Conservation (phyloP, 2,329 filamentous ascomycete species). For the Paracamarosporium sp. region DNA sequence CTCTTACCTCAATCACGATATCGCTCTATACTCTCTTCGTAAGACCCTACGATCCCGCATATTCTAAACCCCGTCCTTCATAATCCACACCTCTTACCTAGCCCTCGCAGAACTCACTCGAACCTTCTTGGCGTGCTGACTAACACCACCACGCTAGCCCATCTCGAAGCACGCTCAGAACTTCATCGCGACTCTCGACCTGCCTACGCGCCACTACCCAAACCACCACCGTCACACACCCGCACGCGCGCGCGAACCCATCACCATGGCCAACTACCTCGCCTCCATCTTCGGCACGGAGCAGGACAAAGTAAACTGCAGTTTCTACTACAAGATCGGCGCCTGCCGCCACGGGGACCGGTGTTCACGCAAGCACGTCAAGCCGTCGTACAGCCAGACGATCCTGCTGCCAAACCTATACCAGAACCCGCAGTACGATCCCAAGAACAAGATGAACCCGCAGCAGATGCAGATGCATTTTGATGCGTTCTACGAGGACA, state of each 20-base stretch:
- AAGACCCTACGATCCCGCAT: too few species aligned
- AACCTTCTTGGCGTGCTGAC: conserved; percentile 8
- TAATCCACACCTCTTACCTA: too few species aligned
- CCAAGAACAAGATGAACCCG: conserved; percentile 95
- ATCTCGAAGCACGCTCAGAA: not conserved
- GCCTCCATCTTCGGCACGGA: conserved; percentile 99
- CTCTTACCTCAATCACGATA: not conserved
- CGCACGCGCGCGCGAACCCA: not conserved
- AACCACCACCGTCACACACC: not conserved
- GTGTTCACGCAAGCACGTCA: conserved; percentile 98
- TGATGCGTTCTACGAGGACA: conserved; percentile 99
- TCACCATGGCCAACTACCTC: conserved; percentile 91
- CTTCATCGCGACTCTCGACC: conserved; percentile 1
- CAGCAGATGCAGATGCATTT: conserved; percentile 99
- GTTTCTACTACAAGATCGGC: conserved; percentile 99
- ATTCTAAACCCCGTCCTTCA: too few species aligned
- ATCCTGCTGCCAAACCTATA: conserved; percentile 98
- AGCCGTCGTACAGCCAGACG: conserved; percentile 96
- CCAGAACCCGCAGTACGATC: conserved; percentile 97
- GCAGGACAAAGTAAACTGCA: conserved; percentile 99
- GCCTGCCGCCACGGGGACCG: conserved; percentile 98
- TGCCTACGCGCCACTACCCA: not conserved
- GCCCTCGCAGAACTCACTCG: conserved; percentile 3
- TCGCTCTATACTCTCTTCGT: too few species aligned
- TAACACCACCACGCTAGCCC: conserved; percentile 3